These are phyloP conservation scores for Schizosaccharomyces octosporus DNA, from an alignment of 805 yeast species.

Conservation along the genomic window DNA sequence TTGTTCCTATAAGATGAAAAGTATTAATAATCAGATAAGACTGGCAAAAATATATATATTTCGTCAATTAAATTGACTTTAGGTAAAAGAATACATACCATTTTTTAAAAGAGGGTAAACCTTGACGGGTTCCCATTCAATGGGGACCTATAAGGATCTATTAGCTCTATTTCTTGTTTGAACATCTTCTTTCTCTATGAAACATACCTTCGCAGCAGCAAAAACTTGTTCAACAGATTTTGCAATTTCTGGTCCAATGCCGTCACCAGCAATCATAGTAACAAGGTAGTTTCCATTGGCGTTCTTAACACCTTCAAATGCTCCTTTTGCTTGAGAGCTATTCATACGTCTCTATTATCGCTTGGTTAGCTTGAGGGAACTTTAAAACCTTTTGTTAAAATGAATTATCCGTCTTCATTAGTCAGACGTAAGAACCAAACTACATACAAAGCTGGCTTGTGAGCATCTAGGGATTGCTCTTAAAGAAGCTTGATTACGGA, in stretches of 20 bases:
- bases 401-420: no score
- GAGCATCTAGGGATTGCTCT: background rate
- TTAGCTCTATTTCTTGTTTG: background rate
- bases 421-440: no score
- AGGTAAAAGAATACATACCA: slow-evolving; percentile 21
- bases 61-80: background rate
- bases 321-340: background rate
- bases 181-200: background rate
- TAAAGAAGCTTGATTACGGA: background rate
- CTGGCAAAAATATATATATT: no score
- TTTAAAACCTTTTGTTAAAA: no score
- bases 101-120: slow-evolving; percentile 30
- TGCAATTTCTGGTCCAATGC: slow-evolving; percentile 89
- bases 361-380: no score
- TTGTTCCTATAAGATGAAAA: slow-evolving; percentile 30
- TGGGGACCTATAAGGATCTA: slow-evolving; percentile 36
- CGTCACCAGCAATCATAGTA: slow-evolving; percentile 88
- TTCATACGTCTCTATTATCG: no score
- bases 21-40: background rate
- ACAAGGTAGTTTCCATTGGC: slow-evolving; percentile 57
- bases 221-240: slow-evolving; percentile 80
- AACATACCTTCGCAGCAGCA: slow-evolving; percentile 27
- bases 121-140: slow-evolving; percentile 58
- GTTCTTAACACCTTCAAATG: slow-evolving; percentile 1
- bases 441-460: background rate